These are phyloP conservation scores for Trichoderma atrobrunneum DNA, from an alignment of 2,329 filamentous ascomycete genomes.

Conservation along the genomic window DNA sequence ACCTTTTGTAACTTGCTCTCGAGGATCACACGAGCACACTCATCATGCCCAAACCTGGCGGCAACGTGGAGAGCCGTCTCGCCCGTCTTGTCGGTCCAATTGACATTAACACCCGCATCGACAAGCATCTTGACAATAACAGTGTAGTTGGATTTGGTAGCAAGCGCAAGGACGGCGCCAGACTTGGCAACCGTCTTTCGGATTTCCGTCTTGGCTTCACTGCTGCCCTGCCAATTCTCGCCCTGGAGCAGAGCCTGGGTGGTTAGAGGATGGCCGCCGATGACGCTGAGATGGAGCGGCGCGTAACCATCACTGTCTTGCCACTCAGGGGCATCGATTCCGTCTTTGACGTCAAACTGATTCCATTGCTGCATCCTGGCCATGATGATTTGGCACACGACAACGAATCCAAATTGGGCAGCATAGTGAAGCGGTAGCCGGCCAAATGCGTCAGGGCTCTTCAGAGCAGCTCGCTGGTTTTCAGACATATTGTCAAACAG, in stretches of 20 bases:
- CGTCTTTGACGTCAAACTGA: conserved; percentile 78
- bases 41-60: conserved; percentile 78
- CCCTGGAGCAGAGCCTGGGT: conserved; percentile 77
- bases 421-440: conserved; percentile 89
- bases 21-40: conserved; percentile 76
- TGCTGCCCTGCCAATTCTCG: conserved; percentile 70
- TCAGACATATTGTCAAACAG: conserved; percentile 66
- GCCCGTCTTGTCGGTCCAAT: conserved; percentile 85
- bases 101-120: conserved; percentile 85
- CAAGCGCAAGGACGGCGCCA: conserved; percentile 81
- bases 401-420: conserved; percentile 88
- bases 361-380: conserved; percentile 85
- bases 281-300: conserved; percentile 86
- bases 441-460: conserved; percentile 72
- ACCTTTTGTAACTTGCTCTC: conserved; percentile 67
- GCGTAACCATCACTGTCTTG: conserved; percentile 90
- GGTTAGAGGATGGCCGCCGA: conserved; percentile 84
- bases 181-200: conserved; percentile 75
- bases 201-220: conserved; percentile 59
- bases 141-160: conserved; percentile 82
- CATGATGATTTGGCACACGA: conserved; percentile 86
- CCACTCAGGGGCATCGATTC: conserved; percentile 85
- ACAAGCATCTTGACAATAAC: conserved; percentile 84
- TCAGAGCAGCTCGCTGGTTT: conserved; percentile 65
- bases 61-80: conserved; percentile 92